Percentiles rank a stretch among this genome's conserved stretches.
phyloP scores from a whole-genome alignment of 2,329 filamentous ascomycete species.

The Aureobasidium melanogenum region DNA sequence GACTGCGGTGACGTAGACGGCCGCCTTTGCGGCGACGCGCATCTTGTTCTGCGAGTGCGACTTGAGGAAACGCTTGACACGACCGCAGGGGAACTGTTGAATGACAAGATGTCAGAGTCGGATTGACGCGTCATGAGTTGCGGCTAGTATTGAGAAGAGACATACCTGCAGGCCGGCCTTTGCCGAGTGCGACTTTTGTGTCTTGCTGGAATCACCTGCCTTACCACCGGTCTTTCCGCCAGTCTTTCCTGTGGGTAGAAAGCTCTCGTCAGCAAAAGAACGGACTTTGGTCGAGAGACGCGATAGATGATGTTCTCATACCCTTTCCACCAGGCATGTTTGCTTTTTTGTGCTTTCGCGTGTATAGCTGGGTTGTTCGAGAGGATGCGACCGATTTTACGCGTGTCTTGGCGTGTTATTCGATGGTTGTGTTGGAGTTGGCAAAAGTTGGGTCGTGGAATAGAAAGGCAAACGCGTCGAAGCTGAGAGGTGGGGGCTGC shows the following conservation, averaged over 20 bases:
- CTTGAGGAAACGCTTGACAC: conserved; percentile 99
- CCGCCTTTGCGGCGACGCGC: conserved; percentile 97
- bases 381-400: conserved; percentile 9
- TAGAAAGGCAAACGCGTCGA: conserved; percentile 7
- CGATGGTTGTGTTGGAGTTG: not conserved
- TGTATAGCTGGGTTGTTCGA: not conserved
- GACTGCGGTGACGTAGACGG: conserved; percentile 95
- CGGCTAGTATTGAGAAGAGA: not conserved
- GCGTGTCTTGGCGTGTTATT: conserved; percentile 11
- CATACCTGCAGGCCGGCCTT: conserved; percentile 93
- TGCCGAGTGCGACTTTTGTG: conserved; percentile 86
- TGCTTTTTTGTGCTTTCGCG: conserved; percentile 7
- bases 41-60: conserved; percentile 99
- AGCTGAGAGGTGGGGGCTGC: not conserved
- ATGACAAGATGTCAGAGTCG: not conserved
- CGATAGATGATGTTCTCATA: conserved; percentile 51
- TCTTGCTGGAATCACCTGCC: conserved; percentile 67
- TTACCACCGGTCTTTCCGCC: conserved; percentile 89
- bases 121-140: conserved; percentile 24
- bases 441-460: conserved; percentile 7
- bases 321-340: conserved; percentile 82
- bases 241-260: conserved; percentile 37
- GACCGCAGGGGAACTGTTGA: conserved; percentile 87
- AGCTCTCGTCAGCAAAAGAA: conserved; percentile 21
- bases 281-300: conserved; percentile 16